These are phyloP conservation scores for Quercus berberidifolia DNA, from an alignment of 306 rosid genomes.

Conservation along the genomic window DNA sequence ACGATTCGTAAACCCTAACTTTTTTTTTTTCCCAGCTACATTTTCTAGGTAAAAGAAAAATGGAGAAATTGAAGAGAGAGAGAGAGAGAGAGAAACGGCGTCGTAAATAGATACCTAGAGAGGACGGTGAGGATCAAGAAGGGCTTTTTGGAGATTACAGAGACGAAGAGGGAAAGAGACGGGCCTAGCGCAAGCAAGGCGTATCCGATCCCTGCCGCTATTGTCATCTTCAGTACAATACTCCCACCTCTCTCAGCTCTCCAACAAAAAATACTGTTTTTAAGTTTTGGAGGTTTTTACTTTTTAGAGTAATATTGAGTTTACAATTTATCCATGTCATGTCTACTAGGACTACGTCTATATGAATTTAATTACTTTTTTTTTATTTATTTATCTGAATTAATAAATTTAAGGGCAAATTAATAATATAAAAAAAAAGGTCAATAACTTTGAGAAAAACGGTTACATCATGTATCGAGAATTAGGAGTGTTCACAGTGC, in stretches of 20 bases:
- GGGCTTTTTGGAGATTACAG: conserved; percentile 82
- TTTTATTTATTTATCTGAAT: too few species aligned
- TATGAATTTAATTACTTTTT: too few species aligned
- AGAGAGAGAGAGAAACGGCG: not conserved
- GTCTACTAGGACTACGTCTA: too few species aligned
- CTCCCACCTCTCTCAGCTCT: too few species aligned
- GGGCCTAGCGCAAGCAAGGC: conserved; percentile 84
- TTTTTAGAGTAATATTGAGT: too few species aligned
- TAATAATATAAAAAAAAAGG: too few species aligned
- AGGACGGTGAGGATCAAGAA: conserved; percentile 87
- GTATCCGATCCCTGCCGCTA: conserved; percentile 87
- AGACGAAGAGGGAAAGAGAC: conserved; percentile 75
- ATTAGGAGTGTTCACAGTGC: accelerated
- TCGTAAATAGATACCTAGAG: conserved; percentile 47
- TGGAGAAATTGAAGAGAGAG: not conserved
- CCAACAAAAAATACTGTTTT: too few species aligned
- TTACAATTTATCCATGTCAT: too few species aligned
- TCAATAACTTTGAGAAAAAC: too few species aligned
- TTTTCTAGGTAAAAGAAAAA: not conserved
- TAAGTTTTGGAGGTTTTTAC: too few species aligned
- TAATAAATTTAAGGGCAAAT: too few species aligned
- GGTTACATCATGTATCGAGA: too few species aligned
- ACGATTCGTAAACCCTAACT: not conserved
- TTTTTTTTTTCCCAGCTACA: not conserved
- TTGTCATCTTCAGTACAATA: conserved; percentile 40